Percentiles rank a stretch among this genome's conserved stretches.
Conservation (phyloP, 371 early-diverging fungal species). For the Rhizopus stolonifer region DNA sequence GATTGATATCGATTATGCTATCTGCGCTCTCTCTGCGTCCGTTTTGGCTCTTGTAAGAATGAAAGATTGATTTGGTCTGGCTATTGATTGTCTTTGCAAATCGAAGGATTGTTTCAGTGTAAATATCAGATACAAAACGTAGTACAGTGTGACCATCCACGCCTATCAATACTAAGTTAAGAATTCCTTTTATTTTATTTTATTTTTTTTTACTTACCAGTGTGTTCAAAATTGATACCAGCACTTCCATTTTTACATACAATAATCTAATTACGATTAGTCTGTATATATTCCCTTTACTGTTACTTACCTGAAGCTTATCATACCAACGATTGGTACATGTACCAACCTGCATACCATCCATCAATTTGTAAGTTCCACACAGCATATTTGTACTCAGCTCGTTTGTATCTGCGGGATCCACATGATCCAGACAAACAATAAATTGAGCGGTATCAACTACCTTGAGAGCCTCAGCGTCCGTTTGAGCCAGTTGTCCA, state of each 20-base stretch:
- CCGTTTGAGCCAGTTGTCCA: slow-evolving; percentile 40
- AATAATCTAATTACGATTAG: slow-evolving; percentile 40
- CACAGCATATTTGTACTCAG: slow-evolving; percentile 58
- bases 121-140: slow-evolving; percentile 60
- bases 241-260: slow-evolving; percentile 63
- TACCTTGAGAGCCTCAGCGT: slow-evolving; percentile 57
- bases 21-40: slow-evolving; percentile 9
- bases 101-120: slow-evolving; percentile 57
- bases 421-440: slow-evolving; percentile 77
- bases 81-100: slow-evolving; percentile 59
- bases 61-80: slow-evolving; percentile 56
- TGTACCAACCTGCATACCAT: slow-evolving; percentile 58
- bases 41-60: slow-evolving; percentile 22
- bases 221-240: slow-evolving; percentile 62
- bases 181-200: neutral
- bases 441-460: slow-evolving; percentile 78
- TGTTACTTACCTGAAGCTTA: slow-evolving; percentile 57
- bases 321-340: slow-evolving; percentile 64
- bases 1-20: slow-evolving; percentile 32
- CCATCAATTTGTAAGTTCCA: slow-evolving; percentile 53
- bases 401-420: slow-evolving; percentile 45
- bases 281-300: too few relatives aligned
- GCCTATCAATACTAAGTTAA: slow-evolving; percentile 21
- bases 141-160: slow-evolving; percentile 63
- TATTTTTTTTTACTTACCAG: slow-evolving; percentile 37